Conservation (phyloP, 768 basidiomycete species). For the Xerocomus potaroensis region DNA sequence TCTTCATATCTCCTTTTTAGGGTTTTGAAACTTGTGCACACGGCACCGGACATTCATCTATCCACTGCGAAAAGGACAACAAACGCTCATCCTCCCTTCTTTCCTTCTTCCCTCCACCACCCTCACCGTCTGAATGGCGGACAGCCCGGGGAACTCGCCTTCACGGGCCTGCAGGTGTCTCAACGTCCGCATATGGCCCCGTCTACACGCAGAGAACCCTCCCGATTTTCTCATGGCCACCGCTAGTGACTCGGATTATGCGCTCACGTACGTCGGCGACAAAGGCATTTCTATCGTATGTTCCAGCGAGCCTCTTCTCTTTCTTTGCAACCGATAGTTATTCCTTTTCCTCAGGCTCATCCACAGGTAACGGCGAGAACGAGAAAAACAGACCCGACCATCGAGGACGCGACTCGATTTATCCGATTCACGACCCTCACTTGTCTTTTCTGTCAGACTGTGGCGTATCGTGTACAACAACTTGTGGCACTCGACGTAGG, state of each 20-base stretch:
- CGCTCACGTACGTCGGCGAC: slow-evolving; percentile 58
- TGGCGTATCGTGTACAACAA: slow-evolving; percentile 68
- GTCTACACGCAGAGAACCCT: slow-evolving; percentile 27
- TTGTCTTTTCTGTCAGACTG: slow-evolving; percentile 63
- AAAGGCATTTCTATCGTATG: slow-evolving; percentile 65
- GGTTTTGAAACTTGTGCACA: slow-evolving; percentile 24
- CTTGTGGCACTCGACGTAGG: slow-evolving; percentile 53
- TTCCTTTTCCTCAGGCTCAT: slow-evolving; percentile 45
- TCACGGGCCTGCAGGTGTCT: slow-evolving; percentile 65
- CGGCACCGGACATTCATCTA: slow-evolving; percentile 34
- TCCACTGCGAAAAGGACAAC: slow-evolving; percentile 21
- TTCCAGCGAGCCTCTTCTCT: slow-evolving; percentile 5
- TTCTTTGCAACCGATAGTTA: slow-evolving; percentile 2
- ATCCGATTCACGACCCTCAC: slow-evolving; percentile 61
- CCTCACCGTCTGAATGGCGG: slow-evolving; percentile 21
- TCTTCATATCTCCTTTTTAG: slow-evolving; percentile 20
- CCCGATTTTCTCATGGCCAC: slow-evolving; percentile 32
- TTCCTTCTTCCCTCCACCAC: slow-evolving; percentile 18
- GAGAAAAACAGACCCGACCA: slow-evolving; percentile 42
- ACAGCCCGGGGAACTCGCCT: slow-evolving; percentile 13
- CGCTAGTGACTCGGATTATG: slow-evolving; percentile 38
- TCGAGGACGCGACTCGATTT: slow-evolving; percentile 44
- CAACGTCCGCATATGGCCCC: slow-evolving; percentile 56
- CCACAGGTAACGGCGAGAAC: slow-evolving; percentile 67
- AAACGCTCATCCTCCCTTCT: slow-evolving; percentile 11